Evolutionary conservation across 257 asterid species (phyloP).

Genomic region (Rehmannia glutinosa): DNA sequence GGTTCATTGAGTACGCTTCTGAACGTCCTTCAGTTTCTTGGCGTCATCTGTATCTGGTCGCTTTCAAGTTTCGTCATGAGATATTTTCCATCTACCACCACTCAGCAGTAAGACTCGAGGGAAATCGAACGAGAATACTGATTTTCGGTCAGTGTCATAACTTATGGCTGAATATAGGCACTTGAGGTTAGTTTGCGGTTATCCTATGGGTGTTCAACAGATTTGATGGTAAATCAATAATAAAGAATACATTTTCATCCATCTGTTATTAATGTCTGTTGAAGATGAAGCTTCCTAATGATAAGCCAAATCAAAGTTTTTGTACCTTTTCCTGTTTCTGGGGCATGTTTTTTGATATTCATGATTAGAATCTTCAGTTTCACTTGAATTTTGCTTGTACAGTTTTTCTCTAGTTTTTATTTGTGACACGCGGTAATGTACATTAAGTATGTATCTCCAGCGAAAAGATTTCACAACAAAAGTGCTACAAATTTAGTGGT

Average conservation of each 20-base stretch:
- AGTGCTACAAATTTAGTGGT: too few relatives aligned
- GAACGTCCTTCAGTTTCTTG: conserved; percentile 84
- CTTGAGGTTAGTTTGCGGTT: conserved; percentile 1
- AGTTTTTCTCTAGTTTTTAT: too few relatives aligned
- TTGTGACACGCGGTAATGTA: too few relatives aligned
- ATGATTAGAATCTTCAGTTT: too few relatives aligned
- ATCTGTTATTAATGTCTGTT: too few relatives aligned
- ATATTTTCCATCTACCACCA: conserved; percentile 43
- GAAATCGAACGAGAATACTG: conserved; percentile 9
- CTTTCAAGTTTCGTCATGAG: conserved; percentile 91
- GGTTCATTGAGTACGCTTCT: conserved; percentile 70
- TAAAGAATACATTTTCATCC: background rate
- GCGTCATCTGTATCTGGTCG: conserved; percentile 85
- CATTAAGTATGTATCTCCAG: too few relatives aligned
- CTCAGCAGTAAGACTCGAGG: conserved; percentile 20
- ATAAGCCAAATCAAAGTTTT: too few relatives aligned
- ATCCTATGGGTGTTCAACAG: conserved; percentile 1
- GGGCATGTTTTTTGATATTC: too few relatives aligned
- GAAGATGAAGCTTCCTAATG: too few relatives aligned
- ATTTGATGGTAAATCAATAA: conserved; percentile 5
- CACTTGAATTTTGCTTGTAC: too few relatives aligned
- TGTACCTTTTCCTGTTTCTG: too few relatives aligned
- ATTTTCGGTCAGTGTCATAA: background rate
- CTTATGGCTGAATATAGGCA: background rate
- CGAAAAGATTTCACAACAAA: too few relatives aligned